These are phyloP conservation scores for Mycena sanguinolenta DNA, from an alignment of 768 basidiomycete species.

Conservation along the genomic window DNA sequence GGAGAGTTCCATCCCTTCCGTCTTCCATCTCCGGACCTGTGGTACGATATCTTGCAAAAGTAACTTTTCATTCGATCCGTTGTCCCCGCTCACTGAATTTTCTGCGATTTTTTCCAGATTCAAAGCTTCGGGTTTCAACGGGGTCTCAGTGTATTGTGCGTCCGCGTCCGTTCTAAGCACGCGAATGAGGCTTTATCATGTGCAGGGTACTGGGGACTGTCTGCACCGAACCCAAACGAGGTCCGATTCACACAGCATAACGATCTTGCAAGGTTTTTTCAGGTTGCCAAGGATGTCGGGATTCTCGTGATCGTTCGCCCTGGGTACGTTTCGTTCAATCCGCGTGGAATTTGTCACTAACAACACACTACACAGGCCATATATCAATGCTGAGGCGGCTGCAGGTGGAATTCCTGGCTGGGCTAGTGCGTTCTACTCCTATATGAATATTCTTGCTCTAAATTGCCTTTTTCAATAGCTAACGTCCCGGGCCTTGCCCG, in stretches of 20 bases:
- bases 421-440: no score
- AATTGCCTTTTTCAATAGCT: slow-evolving; percentile 37
- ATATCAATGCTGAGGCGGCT: slow-evolving; percentile 78
- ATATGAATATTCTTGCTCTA: no score
- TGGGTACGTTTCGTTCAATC: slow-evolving; percentile 54
- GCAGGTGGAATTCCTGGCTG: slow-evolving; percentile 56
- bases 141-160: slow-evolving; percentile 70
- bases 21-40: slow-evolving; percentile 73
- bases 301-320: slow-evolving; percentile 77
- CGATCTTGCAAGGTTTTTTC: slow-evolving; percentile 68
- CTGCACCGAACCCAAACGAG: slow-evolving; percentile 70
- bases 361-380: slow-evolving; percentile 43
- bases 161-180: slow-evolving; percentile 49
- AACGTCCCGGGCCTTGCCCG: slow-evolving; percentile 67
- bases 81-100: not conserved
- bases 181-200: slow-evolving; percentile 22
- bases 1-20: slow-evolving; percentile 83
- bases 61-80: slow-evolving; percentile 19
- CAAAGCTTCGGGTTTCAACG: slow-evolving; percentile 78
- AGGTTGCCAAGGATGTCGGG: slow-evolving; percentile 72
- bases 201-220: slow-evolving; percentile 72
- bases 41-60: slow-evolving; percentile 78
- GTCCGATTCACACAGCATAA: slow-evolving; percentile 73
- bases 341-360: not conserved
- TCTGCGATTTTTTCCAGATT: slow-evolving; percentile 34